Evolutionary conservation across 371 early-diverging fungal species (phyloP).

Genomic region (Nematocida ironsii): DNA sequence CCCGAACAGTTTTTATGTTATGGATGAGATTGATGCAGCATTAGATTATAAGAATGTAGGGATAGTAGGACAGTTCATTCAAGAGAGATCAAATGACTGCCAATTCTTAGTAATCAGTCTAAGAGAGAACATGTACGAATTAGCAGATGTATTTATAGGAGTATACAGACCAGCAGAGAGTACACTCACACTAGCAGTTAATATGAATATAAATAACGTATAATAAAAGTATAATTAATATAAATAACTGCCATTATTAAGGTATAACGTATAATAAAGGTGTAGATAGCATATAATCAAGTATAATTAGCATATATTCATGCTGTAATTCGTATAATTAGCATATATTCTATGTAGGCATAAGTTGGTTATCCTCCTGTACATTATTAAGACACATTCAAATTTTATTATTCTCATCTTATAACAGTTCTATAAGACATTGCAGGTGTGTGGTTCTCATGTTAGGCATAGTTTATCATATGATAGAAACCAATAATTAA

Average conservation of each 20-base stretch:
- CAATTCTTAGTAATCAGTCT: slow-evolving; percentile 98
- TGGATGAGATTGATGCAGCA: slow-evolving; percentile 99
- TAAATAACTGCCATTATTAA: background rate
- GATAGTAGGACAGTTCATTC: slow-evolving; percentile 96
- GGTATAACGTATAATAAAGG: no score
- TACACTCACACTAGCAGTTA: slow-evolving; percentile 39
- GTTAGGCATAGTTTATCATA: no score
- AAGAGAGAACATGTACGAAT: slow-evolving; percentile 99
- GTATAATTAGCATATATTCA: no score
- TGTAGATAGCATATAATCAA: no score
- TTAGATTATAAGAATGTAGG: slow-evolving; percentile 98
- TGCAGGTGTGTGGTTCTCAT: no score
- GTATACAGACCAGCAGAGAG: slow-evolving; percentile 79
- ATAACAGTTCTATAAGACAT: no score
- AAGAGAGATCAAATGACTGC: slow-evolving; percentile 88
- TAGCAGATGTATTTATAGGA: slow-evolving; percentile 91
- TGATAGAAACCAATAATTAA: no score
- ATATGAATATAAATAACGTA: background rate
- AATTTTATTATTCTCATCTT: no score
- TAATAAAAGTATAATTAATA: background rate
- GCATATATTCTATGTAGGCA: no score
- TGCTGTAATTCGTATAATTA: no score
- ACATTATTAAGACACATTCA: no score
- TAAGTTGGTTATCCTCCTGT: no score
- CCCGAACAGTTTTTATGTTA: slow-evolving; percentile 96